Evolutionary conservation across 352 stramenopile genomes (phyloP).

Genomic region (Pythium scleroteichum): DNA sequence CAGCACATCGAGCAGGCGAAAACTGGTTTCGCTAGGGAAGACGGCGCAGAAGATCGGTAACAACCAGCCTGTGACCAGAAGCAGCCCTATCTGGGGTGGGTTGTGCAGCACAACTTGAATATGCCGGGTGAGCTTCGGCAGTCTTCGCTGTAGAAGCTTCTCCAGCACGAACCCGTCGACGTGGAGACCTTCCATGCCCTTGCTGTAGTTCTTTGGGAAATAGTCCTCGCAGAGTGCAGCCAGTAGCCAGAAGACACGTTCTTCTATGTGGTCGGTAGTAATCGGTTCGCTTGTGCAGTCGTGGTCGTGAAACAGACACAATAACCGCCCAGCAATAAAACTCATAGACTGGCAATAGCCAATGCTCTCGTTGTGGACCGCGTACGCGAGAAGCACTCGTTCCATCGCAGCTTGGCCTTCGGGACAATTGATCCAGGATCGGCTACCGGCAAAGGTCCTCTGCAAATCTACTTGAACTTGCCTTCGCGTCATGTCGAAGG

Average conservation of each 20-base stretch:
- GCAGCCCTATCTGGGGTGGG: conserved; percentile 48
- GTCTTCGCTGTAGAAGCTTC: conserved; percentile 38
- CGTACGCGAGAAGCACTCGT: conserved; percentile 77
- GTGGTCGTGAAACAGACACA: conserved; percentile 50
- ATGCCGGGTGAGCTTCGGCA: conserved; percentile 60
- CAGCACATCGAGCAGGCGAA: conserved; percentile 61
- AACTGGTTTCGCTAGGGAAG: conserved; percentile 66
- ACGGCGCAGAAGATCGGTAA: conserved; percentile 63
- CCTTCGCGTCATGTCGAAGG: conserved; percentile 41
- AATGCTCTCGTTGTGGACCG: conserved; percentile 69
- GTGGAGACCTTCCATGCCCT: conserved; percentile 65
- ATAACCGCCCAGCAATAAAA: conserved; percentile 76
- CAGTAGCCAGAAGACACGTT: conserved; percentile 66
- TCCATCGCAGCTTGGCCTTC: conserved; percentile 51
- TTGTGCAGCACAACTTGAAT: conserved; percentile 52
- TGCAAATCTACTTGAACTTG: conserved; percentile 71
- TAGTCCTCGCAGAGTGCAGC: conserved; percentile 53
- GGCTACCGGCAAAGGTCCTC: conserved; percentile 65
- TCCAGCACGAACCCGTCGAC: conserved; percentile 61
- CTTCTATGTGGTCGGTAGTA: conserved; percentile 28
- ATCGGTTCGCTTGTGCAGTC: neutral
- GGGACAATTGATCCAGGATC: conserved; percentile 60
- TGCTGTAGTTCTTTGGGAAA: conserved; percentile 61
- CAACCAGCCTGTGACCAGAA: conserved; percentile 71
- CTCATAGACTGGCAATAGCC: conserved; percentile 92